These are phyloP conservation scores for Candida sp. DNA, from an alignment of 1,139 yeast genomes.

Conservation along the genomic window DNA sequence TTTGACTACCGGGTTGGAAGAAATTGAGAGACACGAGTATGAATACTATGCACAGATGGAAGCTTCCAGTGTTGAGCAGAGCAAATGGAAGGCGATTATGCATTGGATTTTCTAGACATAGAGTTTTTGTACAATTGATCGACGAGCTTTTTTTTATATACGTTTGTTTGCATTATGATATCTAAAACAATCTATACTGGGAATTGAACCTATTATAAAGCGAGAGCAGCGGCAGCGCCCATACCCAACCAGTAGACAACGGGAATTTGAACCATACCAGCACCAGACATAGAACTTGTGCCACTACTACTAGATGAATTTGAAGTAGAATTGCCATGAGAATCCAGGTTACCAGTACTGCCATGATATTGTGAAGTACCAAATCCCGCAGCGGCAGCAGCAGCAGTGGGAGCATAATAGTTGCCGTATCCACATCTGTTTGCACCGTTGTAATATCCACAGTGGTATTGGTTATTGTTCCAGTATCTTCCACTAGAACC, in stretches of 20 bases:
- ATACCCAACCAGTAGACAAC: not conserved
- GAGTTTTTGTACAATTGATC: too few relatives aligned
- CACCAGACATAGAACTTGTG: conserved; percentile 5
- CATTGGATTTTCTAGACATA: conserved; percentile 7
- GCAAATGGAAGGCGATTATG: conserved; percentile 1
- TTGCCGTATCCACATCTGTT: conserved; percentile 14
- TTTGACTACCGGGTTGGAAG: conserved; percentile 33
- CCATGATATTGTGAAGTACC: conserved; percentile 15
- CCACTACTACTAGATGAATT: too few relatives aligned
- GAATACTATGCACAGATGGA: conserved; percentile 36
- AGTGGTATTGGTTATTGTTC: conserved; percentile 7
- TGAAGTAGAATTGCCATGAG: too few relatives aligned
- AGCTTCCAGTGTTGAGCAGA: not conserved
- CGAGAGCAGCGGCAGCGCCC: not conserved
- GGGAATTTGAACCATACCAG: conserved; percentile 3
- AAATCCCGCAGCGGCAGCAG: conserved; percentile 16
- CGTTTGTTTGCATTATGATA: not conserved
- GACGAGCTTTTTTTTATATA: not conserved
- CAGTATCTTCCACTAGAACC: not conserved
- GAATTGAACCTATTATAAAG: too few relatives aligned
- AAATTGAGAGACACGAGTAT: conserved; percentile 45
- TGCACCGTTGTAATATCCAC: not conserved
- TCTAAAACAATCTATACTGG: too few relatives aligned
- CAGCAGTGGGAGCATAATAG: conserved; percentile 15
- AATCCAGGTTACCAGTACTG: too few relatives aligned